Percentiles rank a stretch among this genome's conserved stretches.
phyloP scores from a whole-genome alignment of 495 filamentous ascomycete species.

The Platismatia glauca region DNA sequence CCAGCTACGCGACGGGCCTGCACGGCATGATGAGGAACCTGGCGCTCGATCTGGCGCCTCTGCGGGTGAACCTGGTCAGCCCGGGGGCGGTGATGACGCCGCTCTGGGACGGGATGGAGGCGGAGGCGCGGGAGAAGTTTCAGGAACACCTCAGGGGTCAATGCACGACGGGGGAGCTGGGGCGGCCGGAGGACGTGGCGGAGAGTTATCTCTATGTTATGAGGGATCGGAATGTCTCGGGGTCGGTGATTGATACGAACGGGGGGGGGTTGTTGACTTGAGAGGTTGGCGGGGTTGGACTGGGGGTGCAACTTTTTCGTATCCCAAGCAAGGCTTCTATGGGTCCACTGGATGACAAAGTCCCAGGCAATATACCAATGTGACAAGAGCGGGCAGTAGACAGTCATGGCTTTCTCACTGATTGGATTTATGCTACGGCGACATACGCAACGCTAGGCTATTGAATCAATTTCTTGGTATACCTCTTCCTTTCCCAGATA shows the following conservation, averaged over 20 bases:
- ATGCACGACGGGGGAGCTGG: slow-evolving; percentile 39
- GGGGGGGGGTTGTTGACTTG: slow-evolving; percentile 29
- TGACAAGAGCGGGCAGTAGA: neutral
- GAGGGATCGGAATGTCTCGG: slow-evolving; percentile 50
- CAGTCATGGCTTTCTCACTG: neutral
- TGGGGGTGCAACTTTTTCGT: neutral
- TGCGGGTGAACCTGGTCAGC: slow-evolving; percentile 51
- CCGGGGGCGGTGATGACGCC: slow-evolving; percentile 50
- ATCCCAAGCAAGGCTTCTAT: neutral
- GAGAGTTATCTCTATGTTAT: slow-evolving; percentile 58
- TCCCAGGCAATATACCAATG: neutral
- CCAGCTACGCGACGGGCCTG: slow-evolving; percentile 30
- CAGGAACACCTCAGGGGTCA: slow-evolving; percentile 25
- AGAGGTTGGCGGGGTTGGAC: neutral
- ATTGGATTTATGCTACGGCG: neutral
- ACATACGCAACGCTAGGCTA: neutral
- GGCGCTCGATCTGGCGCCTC: slow-evolving; percentile 49
- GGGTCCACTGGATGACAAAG: neutral
- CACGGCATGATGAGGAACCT: slow-evolving; percentile 40
- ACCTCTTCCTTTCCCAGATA: neutral
- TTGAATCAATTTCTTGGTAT: neutral
- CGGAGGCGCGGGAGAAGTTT: slow-evolving; percentile 26
- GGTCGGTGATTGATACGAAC: slow-evolving; percentile 34
- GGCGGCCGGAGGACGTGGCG: slow-evolving; percentile 46
- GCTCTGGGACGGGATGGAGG: slow-evolving; percentile 32